phyloP scores from a whole-genome alignment of 257 asterid genomes.

The Apocynum venetum region DNA sequence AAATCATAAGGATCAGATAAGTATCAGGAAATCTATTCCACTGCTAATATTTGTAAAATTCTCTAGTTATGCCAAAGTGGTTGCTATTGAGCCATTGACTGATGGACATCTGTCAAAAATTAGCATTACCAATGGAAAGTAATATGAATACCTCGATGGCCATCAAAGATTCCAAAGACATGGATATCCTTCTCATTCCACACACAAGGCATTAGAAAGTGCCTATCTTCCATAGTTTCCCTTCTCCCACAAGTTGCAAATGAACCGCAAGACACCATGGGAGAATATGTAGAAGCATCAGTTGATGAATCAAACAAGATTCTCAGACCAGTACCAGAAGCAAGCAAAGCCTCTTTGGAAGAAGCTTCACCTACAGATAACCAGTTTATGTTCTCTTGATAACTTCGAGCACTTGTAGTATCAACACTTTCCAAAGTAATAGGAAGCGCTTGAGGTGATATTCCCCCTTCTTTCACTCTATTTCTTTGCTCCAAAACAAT shows the following conservation, averaged over 20 bases:
- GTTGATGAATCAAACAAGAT: conserved; percentile 41
- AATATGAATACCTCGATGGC: conserved; percentile 83
- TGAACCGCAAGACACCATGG: conserved; percentile 84
- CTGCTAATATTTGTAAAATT: not conserved
- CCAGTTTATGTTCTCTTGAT: conserved; percentile 74
- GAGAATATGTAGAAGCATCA: conserved; percentile 44
- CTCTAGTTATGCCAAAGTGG: not conserved
- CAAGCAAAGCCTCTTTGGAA: conserved; percentile 28
- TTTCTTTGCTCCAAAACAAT: conserved; percentile 33
- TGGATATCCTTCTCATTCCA: conserved; percentile 52
- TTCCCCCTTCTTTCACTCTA: conserved; percentile 22
- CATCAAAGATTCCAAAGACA: conserved; percentile 84
- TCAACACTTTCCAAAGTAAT: conserved; percentile 19
- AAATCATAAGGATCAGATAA: not conserved
- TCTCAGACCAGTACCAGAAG: conserved; percentile 30
- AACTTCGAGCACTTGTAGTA: conserved; percentile 31
- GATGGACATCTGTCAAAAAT: not conserved
- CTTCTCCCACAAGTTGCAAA: conserved; percentile 92
- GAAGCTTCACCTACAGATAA: conserved; percentile 54
- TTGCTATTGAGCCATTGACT: not conserved
- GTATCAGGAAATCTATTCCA: not conserved
- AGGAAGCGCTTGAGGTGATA: conserved; percentile 17
- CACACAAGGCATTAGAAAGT: conserved; percentile 60
- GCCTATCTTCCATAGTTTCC: conserved; percentile 93
- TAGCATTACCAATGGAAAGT: conserved; percentile 9